Conservation (phyloP, 1,284 basidiomycete genomes). For the Gymnopus androsaceus region DNA sequence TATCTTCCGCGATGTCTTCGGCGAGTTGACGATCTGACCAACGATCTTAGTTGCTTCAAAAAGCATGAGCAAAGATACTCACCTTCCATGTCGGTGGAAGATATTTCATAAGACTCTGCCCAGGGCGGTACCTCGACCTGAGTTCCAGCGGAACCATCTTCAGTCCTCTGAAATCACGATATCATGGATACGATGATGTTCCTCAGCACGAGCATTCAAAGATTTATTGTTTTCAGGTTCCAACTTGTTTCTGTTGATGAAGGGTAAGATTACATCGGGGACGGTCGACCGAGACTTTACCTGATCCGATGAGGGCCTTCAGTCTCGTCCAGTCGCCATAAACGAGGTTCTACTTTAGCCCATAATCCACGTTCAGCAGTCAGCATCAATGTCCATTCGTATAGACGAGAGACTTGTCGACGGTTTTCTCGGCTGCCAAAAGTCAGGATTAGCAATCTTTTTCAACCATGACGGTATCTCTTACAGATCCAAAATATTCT, state of each 20-base stretch:
- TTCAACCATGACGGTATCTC: conserved; percentile 28
- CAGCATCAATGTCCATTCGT: conserved; percentile 59
- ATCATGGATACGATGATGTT: conserved; percentile 49
- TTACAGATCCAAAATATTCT: conserved; percentile 70
- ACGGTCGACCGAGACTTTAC: conserved; percentile 35
- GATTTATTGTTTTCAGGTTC: conserved; percentile 59
- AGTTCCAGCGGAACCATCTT: conserved; percentile 53
- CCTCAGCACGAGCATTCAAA: conserved; percentile 54
- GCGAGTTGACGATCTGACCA: conserved; percentile 59
- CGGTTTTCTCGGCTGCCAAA: conserved; percentile 64
- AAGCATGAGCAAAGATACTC: conserved; percentile 17
- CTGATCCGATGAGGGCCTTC: conserved; percentile 85
- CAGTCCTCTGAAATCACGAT: conserved; percentile 62
- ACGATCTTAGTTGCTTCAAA: no score
- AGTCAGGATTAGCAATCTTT: conserved; percentile 3
- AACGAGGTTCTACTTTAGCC: conserved; percentile 55
- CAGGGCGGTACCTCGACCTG: conserved; percentile 74
- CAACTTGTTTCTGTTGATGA: conserved; percentile 64
- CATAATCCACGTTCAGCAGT: conserved; percentile 80
- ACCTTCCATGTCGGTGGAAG: conserved; percentile 61
- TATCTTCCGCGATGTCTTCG: conserved; percentile 78
- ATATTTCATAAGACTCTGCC: conserved; percentile 78
- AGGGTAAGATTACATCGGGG: background rate
- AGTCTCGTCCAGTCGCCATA: conserved; percentile 85
- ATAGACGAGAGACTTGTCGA: conserved; percentile 62